A percentile compares a stretch with the other conserved stretches of the same genome.
Conservation (phyloP, 306 rosid species). For the Styphnolobium japonicum region DNA sequence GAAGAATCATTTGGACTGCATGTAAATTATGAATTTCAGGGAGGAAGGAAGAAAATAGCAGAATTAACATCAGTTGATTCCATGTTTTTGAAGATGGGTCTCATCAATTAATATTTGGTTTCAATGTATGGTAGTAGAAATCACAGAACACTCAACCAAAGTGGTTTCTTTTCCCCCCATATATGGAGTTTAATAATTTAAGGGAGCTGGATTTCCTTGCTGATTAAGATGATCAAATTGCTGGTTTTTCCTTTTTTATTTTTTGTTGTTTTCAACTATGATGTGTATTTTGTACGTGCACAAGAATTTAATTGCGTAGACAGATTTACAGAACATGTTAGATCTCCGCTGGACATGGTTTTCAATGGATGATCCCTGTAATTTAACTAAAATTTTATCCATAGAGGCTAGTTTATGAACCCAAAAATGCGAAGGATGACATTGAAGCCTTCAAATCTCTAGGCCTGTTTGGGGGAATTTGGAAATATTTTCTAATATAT, state of each 20-base stretch:
- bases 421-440: neutral
- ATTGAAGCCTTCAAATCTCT: conserved; percentile 1
- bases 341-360: neutral
- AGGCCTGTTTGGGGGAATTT: neutral
- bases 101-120: neutral
- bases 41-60: neutral
- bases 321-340: neutral
- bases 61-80: neutral
- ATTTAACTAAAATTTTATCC: neutral
- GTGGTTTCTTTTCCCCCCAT: neutral
- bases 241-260: neutral
- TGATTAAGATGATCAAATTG: neutral
- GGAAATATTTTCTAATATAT: neutral
- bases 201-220: neutral
- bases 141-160: neutral
- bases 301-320: neutral
- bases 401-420: neutral
- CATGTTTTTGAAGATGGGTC: neutral
- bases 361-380: neutral
- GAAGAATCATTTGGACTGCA: neutral
- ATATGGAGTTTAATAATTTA: neutral
- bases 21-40: neutral
- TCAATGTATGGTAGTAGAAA: neutral
- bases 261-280: neutral
- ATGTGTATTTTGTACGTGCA: neutral